Conservation (phyloP, 768 basidiomycete genomes). For the Lactarius sanguifluus region DNA sequence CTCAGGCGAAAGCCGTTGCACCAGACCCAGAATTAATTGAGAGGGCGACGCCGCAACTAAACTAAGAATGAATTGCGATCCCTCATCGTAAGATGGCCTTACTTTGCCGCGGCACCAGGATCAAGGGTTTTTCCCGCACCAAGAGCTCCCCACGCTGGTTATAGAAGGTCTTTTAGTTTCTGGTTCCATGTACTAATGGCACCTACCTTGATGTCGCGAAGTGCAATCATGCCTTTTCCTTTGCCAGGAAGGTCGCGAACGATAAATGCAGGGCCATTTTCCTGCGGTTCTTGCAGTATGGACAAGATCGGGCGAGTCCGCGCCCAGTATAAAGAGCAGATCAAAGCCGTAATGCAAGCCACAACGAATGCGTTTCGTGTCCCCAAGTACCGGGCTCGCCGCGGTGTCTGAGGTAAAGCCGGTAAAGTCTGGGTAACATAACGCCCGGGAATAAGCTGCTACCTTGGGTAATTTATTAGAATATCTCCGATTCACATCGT, state of each 20-base stretch:
- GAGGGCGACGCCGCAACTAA: conserved; percentile 49
- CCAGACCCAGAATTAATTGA: conserved; percentile 40
- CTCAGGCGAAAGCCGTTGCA: conserved; percentile 38
- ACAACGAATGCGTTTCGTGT: neutral
- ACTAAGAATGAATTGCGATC: neutral
- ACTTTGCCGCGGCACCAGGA: conserved; percentile 53
- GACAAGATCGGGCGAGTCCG: neutral
- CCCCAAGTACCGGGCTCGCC: neutral
- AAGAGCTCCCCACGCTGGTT: conserved; percentile 59
- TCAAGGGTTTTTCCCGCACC: conserved; percentile 54
- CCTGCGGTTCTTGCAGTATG: neutral
- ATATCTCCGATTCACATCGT: neutral
- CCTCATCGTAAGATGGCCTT: neutral
- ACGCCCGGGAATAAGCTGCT: neutral
- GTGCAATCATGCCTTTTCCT: conserved; percentile 27
- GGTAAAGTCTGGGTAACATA: neutral
- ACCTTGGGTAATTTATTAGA: conserved; percentile 4
- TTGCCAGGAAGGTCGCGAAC: conserved; percentile 24
- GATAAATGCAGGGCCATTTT: conserved; percentile 7
- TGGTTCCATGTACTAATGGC: neutral
- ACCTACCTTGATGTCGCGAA: conserved; percentile 18
- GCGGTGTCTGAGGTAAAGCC: neutral
- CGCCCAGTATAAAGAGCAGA: conserved; percentile 11
- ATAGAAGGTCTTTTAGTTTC: neutral
- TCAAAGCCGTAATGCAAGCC: conserved; percentile 3